Base-by-base conservation (phyloP, 2,329 filamentous ascomycete species). In the Huntiella savannae region DNA sequence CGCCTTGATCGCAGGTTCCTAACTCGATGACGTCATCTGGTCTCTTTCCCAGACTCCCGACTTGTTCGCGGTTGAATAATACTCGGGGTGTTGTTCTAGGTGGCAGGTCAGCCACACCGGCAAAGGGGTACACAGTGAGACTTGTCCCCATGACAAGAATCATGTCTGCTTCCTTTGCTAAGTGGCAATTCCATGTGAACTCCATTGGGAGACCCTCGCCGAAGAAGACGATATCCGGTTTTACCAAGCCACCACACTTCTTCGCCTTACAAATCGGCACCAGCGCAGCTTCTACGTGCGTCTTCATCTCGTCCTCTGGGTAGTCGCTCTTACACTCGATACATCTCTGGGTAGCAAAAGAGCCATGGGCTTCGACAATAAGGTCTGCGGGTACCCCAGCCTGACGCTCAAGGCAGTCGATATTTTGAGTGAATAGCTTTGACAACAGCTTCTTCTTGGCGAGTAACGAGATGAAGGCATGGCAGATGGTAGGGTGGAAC, bases 381-480 rank as follows among this genome's bases (percentile, higher is more conserved):
- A 73, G 77, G 2, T 88, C 77, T 0, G 66, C 70, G 0, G 86
- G 82, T 1, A 98, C 77, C 19, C 91, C 91, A 10, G 88, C 91
- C 53, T 75, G 71, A 16, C 87, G 75, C 63, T 98, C 91, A 10
- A 98, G 70, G 56, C 86, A 94, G 63, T 98, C 91, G 54, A 98
- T 96, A 57, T 98, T 98, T 58, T 98, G 91, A 0, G 91, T 95
- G 61, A 96, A 98, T 45, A 91, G 73, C 67, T 86, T 91, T 53
- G 80, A 66, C 17, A 98, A 66, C 36, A 88, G 66, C 3, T 75
- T 76, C 62, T 92, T 94, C 50, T 77, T 67, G 48, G 87, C 73
- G 12, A 96, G 75, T 17, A 98, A 67, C 11, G 76, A 71, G 55
- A 98, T 78, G 62, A 98, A 98, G 33, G 75, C 79, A 62, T 98